Evolutionary conservation across 768 basidiomycete species (phyloP).

Genomic region (Cystofilobasidium capitatum): DNA sequence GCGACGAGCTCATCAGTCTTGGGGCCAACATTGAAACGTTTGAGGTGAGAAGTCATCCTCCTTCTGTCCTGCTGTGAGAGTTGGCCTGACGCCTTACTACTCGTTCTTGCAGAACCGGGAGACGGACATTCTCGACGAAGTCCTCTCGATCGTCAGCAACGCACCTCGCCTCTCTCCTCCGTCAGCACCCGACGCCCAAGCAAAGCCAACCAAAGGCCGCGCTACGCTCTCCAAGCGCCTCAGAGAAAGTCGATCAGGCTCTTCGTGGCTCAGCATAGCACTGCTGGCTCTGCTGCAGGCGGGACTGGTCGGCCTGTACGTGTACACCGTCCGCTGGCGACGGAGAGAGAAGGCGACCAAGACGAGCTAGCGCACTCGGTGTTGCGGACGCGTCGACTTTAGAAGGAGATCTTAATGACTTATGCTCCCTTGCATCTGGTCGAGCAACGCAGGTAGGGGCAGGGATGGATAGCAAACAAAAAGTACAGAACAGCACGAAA

Average conservation of each 20-base stretch:
- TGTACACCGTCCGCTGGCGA: background rate
- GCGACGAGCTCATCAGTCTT: conserved; percentile 16
- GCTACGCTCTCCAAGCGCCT: background rate
- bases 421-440: no score
- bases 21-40: conserved; percentile 23
- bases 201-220: background rate
- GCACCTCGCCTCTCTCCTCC: conserved; percentile 11
- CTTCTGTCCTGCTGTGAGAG: no score
- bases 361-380: background rate
- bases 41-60: conserved; percentile 21
- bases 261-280: background rate
- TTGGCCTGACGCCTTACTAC: background rate
- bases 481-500: no score
- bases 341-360: conserved; percentile 12
- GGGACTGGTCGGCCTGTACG: background rate
- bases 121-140: conserved; percentile 16
- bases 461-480: no score
- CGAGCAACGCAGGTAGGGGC: no score
- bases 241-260: background rate
- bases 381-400: no score
- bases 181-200: background rate
- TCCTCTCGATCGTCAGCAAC: conserved; percentile 19
- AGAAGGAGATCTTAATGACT: background rate
- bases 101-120: conserved; percentile 13
- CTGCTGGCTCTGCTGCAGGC: background rate